These are phyloP conservation scores for Exsudoporus frostii DNA, from an alignment of 768 basidiomycete species.

Conservation along the genomic window DNA sequence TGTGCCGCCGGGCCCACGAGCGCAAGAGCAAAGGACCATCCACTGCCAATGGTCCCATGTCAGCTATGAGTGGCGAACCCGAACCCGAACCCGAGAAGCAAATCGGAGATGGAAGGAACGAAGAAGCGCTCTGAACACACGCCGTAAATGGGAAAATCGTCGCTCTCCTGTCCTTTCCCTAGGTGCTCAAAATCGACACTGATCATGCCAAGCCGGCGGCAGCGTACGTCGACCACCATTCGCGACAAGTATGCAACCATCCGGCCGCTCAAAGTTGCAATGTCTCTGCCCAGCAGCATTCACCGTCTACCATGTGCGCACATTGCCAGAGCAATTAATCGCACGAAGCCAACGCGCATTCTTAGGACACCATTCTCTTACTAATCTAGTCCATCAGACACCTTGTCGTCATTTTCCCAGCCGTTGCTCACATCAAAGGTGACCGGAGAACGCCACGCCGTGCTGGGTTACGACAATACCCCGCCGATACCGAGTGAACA, in stretches of 20 bases:
- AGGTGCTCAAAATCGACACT: not conserved
- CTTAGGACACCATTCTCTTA: constrained; percentile 15
- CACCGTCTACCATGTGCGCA: constrained; percentile 6
- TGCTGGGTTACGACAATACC: too few species aligned
- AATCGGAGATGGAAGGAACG: constrained; percentile 24
- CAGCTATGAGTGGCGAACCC: constrained; percentile 10
- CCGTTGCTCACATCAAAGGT: constrained; percentile 1
- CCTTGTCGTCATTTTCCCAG: constrained; percentile 6
- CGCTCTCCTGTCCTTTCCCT: too few species aligned
- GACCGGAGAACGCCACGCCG: constrained; percentile 23
- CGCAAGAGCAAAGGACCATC: constrained; percentile 3
- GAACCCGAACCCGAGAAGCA: constrained; percentile 23
- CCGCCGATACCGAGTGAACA: too few species aligned
- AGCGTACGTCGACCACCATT: not conserved
- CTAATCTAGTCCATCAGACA: constrained; percentile 14
- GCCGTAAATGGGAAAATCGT: not conserved
- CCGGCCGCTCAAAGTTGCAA: not conserved
- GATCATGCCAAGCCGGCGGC: constrained; percentile 1
- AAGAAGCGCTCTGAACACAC: constrained; percentile 3
- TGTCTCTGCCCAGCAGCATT: not conserved
- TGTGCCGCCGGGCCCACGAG: constrained; percentile 4
- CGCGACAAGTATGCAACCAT: too few species aligned
- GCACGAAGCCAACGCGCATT: constrained; percentile 18
- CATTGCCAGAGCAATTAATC: constrained; percentile 24
- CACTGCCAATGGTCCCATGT: constrained; percentile 13